Base-by-base conservation (phyloP, 768 basidiomycete genomes). In the Kockovaella imperatae region DNA sequence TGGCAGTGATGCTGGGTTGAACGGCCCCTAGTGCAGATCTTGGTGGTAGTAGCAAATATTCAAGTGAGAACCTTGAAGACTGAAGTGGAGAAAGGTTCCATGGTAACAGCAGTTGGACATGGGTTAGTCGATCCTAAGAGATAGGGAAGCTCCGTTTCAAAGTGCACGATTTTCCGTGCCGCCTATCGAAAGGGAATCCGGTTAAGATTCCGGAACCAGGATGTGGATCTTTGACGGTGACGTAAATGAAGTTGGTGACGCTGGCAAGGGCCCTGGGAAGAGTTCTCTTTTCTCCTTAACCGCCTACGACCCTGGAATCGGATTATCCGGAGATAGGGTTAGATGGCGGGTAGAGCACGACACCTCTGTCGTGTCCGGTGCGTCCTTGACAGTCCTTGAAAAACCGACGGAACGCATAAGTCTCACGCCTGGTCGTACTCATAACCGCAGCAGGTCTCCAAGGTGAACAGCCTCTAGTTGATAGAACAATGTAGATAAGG, bases 31-130 rank as follows among this genome's bases (percentile, higher is more conserved):
- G 81, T 81, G 80, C 81, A 83, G 82, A 82, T 84, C 81, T 83
- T 82, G 81, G 82, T 83, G 80, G 80, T 80, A 83, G 82, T 83
- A 83, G 81, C 82, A 83, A 83, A 83, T 83, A 83, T 80, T 82
- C 82, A 80, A 82, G 79, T 80, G 81, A 81, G 81, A 82, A 77
- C 82, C 80, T 82, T 79, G 81, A 81, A 80, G 82, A 82, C 82
- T 82, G 82, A 83, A 83, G 82, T 83, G 82, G 82, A 81, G 81
- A 83, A 83, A 81, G 81, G 82, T 82, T 82, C 80, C 80, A 79
- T 82, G 82, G 78, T 81, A 82, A 83, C 81, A 82, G 80, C 80
- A 81, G 80, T 83, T 83, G 82, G 78, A 82, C 81, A 82, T 79
- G 81, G 81, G 81, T 83, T 76, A 83, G 81, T 82, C 80, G 80